A percentile compares a stretch with the other conserved stretches of the same genome.
phyloP scores from a whole-genome alignment of 495 filamentous ascomycete species.

The Xylaria bambusicola region DNA sequence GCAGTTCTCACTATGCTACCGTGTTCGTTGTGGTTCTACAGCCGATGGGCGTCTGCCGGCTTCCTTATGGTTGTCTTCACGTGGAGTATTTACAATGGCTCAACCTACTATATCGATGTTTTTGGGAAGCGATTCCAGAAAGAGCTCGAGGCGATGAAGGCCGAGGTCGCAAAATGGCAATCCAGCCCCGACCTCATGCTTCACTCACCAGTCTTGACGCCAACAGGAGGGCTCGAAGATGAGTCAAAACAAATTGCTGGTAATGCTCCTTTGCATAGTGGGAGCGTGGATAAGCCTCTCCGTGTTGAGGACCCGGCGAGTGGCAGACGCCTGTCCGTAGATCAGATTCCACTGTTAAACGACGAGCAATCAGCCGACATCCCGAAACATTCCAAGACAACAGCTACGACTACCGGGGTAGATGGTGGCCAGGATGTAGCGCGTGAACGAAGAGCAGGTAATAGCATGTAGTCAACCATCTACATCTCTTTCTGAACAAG shows the following conservation, averaged over 20 bases:
- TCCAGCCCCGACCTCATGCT: slow-evolving; percentile 47
- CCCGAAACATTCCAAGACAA: slow-evolving; percentile 17
- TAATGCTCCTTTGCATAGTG: slow-evolving; percentile 2
- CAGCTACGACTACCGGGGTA: slow-evolving; percentile 38
- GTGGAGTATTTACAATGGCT: slow-evolving; percentile 94
- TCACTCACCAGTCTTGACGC: slow-evolving; percentile 43
- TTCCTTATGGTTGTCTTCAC: slow-evolving; percentile 80
- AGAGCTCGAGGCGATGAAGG: slow-evolving; percentile 86
- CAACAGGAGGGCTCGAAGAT: slow-evolving; percentile 24
- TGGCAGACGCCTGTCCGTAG: slow-evolving; percentile 41
- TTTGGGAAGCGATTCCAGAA: slow-evolving; percentile 97
- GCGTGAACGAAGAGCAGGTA: slow-evolving; percentile 41
- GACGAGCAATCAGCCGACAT: slow-evolving; percentile 37
- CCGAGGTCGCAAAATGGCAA: slow-evolving; percentile 91
- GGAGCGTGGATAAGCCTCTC: slow-evolving; percentile 23
- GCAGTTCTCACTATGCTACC: slow-evolving; percentile 91
- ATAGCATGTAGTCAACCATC: slow-evolving; percentile 12
- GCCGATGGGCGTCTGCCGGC: slow-evolving; percentile 70
- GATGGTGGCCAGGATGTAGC: slow-evolving; percentile 43
- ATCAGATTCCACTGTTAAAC: slow-evolving; percentile 58
- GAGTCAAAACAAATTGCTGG: slow-evolving; percentile 3
- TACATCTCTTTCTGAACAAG: too few species aligned
- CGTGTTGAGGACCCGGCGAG: slow-evolving; percentile 29
- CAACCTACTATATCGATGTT: slow-evolving; percentile 95
- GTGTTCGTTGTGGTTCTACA: slow-evolving; percentile 94